These are phyloP conservation scores for Hepatocystis sp. DNA, from an alignment of 169 alveolate species.

Conservation along the genomic window DNA sequence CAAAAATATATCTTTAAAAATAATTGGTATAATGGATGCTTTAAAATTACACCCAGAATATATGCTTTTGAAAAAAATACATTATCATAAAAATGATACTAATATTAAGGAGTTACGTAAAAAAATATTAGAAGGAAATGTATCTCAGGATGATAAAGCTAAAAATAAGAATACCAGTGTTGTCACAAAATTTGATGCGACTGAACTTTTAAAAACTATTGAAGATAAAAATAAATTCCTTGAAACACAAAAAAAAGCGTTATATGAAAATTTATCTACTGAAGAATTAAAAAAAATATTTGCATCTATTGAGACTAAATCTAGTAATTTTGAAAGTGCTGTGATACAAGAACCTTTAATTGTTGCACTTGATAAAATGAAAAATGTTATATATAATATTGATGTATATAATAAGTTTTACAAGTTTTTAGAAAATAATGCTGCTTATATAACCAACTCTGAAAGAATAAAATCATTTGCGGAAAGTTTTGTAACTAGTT, in stretches of 20 bases:
- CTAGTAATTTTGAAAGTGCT: too few relatives aligned
- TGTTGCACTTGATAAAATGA: conserved; percentile 51
- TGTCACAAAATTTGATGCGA: too few relatives aligned
- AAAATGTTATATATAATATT: conserved; percentile 22
- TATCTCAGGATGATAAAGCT: too few relatives aligned
- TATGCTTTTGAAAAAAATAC: conserved; percentile 65
- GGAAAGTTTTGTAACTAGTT: conserved; percentile 27
- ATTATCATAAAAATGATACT: conserved; percentile 4
- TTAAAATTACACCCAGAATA: conserved; percentile 73
- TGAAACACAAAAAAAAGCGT: too few relatives aligned
- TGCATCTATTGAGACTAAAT: too few relatives aligned
- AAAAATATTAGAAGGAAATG: too few relatives aligned
- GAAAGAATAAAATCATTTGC: conserved; percentile 63
- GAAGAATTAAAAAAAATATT: too few relatives aligned
- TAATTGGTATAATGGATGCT: conserved; percentile 76
- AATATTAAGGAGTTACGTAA: not conserved
- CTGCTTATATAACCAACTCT: conserved; percentile 45
- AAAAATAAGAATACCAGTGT: too few relatives aligned
- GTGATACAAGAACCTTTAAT: conserved; percentile 26
- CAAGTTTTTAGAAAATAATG: conserved; percentile 47
- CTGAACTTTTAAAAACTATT: too few relatives aligned
- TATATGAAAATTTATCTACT: too few relatives aligned
- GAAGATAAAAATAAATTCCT: too few relatives aligned
- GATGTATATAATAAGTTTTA: conserved; percentile 65
- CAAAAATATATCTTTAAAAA: conserved; percentile 69